Conservation (phyloP, 352 stramenopile species). For the Globisporangium cylindrosporum region DNA sequence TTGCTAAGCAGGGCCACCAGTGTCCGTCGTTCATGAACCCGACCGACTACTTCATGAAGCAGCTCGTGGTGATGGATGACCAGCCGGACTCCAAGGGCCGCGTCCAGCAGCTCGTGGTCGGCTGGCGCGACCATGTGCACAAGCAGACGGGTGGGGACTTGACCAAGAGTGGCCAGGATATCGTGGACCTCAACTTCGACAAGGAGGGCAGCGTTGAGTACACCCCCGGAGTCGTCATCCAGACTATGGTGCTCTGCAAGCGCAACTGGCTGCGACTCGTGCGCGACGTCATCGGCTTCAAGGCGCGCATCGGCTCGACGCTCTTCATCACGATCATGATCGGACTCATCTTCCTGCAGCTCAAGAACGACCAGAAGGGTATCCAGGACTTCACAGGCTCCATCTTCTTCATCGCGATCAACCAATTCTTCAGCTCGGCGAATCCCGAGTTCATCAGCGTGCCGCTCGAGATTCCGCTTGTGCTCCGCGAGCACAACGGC, state of each 20-base stretch:
- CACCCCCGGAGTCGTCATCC: constrained; percentile 11
- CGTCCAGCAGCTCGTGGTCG: constrained; percentile 21
- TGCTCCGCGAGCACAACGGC: constrained; percentile 32
- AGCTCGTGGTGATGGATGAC: constrained; percentile 33
- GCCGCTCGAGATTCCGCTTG: constrained; percentile 35
- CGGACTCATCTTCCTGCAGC: constrained; percentile 34
- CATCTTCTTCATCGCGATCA: constrained; percentile 37
- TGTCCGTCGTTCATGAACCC: constrained; percentile 43
- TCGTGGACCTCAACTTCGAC: constrained; percentile 3
- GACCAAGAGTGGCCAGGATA: neutral
- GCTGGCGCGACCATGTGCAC: constrained; percentile 17
- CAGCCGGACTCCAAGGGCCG: constrained; percentile 21
- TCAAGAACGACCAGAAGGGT: constrained; percentile 26
- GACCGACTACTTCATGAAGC: constrained; percentile 45
- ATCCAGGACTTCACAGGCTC: constrained; percentile 37
- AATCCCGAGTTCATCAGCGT: constrained; percentile 35
- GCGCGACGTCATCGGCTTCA: constrained; percentile 32
- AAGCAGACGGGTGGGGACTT: neutral
- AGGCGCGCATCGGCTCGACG: constrained; percentile 27
- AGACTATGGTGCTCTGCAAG: constrained; percentile 27
- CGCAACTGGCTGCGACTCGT: constrained; percentile 31
- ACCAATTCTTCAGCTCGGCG: constrained; percentile 30
- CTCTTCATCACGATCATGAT: constrained; percentile 35
- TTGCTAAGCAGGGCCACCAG: constrained; percentile 24
- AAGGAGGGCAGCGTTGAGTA: constrained; percentile 14